A percentile compares a stretch with the other conserved stretches of the same genome.
phyloP scores from a whole-genome alignment of 2,329 filamentous ascomycete genomes.

The Graphiopsis chlorocephala region DNA sequence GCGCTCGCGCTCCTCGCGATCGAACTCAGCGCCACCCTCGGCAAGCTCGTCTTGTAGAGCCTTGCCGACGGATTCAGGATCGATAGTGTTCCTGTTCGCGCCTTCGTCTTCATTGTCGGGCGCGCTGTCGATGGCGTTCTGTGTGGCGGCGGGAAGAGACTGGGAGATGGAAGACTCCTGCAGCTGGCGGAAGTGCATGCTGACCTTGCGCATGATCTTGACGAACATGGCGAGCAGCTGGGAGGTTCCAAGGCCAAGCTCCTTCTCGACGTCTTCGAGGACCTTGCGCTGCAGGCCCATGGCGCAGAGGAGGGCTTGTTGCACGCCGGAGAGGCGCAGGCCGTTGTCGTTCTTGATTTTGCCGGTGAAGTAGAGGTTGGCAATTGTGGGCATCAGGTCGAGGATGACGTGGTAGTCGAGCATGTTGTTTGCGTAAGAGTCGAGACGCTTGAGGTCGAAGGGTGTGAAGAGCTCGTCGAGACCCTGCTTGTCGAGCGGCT shows the following conservation, averaged over 20 bases:
- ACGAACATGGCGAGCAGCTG: conserved; percentile 96
- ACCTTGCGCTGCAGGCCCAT: conserved; percentile 89
- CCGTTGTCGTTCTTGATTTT: conserved; percentile 50
- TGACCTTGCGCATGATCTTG: conserved; percentile 88
- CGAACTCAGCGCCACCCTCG: conserved; percentile 74
- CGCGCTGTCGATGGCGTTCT: conserved; percentile 32
- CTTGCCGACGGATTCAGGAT: conserved; percentile 46
- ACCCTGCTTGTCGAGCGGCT: conserved; percentile 66
- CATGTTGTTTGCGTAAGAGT: conserved; percentile 94
- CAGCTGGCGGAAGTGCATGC: conserved; percentile 70
- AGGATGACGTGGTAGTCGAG: conserved; percentile 97
- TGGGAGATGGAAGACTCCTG: conserved; percentile 65
- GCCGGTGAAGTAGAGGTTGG: conserved; percentile 80
- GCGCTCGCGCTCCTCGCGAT: conserved; percentile 67
- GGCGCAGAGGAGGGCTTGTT: conserved; percentile 83
- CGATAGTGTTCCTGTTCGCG: conserved; percentile 27
- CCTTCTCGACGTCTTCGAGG: conserved; percentile 74
- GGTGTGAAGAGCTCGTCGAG: conserved; percentile 79
- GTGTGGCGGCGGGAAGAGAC: conserved; percentile 41
- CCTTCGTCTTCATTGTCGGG: conserved; percentile 49
- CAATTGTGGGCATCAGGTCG: conserved; percentile 81
- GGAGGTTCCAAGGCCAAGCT: conserved; percentile 68
- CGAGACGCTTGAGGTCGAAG: conserved; percentile 90
- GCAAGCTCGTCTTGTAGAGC: conserved; percentile 78
- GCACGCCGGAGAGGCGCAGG: conserved; percentile 74